A percentile compares a stretch with the other conserved stretches of the same genome.
Conservation (phyloP, 768 basidiomycete genomes). For the Mycena alexandri region DNA sequence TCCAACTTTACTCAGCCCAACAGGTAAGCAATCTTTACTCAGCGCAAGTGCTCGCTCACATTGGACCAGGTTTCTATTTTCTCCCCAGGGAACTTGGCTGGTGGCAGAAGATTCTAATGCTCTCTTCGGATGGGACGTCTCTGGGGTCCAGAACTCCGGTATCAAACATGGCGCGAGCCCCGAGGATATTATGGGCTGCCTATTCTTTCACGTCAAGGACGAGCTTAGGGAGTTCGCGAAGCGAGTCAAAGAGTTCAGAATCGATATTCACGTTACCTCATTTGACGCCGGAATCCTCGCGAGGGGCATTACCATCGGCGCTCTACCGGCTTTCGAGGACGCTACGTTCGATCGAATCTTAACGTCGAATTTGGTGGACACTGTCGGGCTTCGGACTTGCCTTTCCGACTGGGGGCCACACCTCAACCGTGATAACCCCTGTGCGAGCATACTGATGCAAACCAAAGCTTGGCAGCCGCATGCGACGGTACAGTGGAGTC, state of each 20-base stretch:
- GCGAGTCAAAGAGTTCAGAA: slow-evolving; percentile 44
- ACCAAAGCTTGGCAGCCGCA: slow-evolving; percentile 46
- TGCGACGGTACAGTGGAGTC: slow-evolving; percentile 8
- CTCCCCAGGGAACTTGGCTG: slow-evolving; percentile 53
- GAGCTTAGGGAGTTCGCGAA: slow-evolving; percentile 46
- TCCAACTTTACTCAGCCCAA: slow-evolving; percentile 48
- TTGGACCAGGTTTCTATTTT: slow-evolving; percentile 51
- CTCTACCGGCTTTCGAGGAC: slow-evolving; percentile 42
- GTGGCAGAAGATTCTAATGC: slow-evolving; percentile 54
- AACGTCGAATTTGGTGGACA: slow-evolving; percentile 45
- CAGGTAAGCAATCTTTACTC: slow-evolving; percentile 36
- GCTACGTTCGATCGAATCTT: slow-evolving; percentile 49
- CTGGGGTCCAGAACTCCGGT: slow-evolving; percentile 48
- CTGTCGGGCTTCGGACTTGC: slow-evolving; percentile 39
- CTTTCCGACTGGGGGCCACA: slow-evolving; percentile 47
- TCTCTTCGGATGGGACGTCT: slow-evolving; percentile 56
- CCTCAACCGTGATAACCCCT: slow-evolving; percentile 44
- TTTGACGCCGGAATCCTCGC: slow-evolving; percentile 52
- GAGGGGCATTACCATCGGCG: slow-evolving; percentile 41
- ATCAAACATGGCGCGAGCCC: slow-evolving; percentile 42
- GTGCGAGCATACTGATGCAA: slow-evolving; percentile 44
- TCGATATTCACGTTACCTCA: slow-evolving; percentile 46
- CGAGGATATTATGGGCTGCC: slow-evolving; percentile 48
- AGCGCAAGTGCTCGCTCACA: slow-evolving; percentile 14
- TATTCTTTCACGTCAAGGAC: slow-evolving; percentile 52